Evolutionary conservation across 495 filamentous ascomycete genomes (phyloP), one percentile per base, ranked within the genome.

Genomic region (Poronia punctata): DNA sequence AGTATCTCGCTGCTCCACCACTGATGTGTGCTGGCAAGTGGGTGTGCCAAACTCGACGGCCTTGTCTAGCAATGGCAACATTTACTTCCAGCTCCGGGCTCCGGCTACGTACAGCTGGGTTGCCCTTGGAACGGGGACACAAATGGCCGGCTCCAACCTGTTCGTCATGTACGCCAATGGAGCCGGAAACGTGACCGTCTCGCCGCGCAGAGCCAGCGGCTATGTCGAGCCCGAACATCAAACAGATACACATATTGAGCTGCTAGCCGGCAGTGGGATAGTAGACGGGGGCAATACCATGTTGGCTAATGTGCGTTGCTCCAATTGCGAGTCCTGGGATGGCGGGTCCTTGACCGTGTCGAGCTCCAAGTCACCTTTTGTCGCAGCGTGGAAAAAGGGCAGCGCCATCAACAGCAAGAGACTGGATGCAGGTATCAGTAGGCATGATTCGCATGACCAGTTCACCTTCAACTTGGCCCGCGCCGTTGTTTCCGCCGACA

Each of bases 91-190:
- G 46, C 71, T 88, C 31, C 64, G 59, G 21, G 78, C 81, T 2
- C 79, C 83, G 0, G 61, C 66, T 1, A 61, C 62, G 0, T 67
- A 75, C 47, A 57, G 71, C 54, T 88, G 83, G 83, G 72, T 82
- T 15, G 79, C 68, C 1, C 58, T 84, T 5, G 83, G 81, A 6
- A 78, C 81, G 28, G 83, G 83, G 10, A 47, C 40, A 0, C 46
- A 49, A 20, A 88, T 88, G 83, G 49, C 56, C 1, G 77, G 71
- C 11, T 62, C 83, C 11, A 78, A 76, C 46, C 83, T 88, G 22
- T 86, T 86, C 46, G 54, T 87, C 21, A 71, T 84, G 46, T 86
- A 85, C 56, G 57, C 74, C 12, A 54, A 77, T 45, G 74, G 76
- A 3, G 46, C 48, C 7, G 75, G 72, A 12, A 76, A 83, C 46